phyloP scores from a whole-genome alignment of 1,284 basidiomycete genomes.

The Pseudomicrostroma phylloplanum region DNA sequence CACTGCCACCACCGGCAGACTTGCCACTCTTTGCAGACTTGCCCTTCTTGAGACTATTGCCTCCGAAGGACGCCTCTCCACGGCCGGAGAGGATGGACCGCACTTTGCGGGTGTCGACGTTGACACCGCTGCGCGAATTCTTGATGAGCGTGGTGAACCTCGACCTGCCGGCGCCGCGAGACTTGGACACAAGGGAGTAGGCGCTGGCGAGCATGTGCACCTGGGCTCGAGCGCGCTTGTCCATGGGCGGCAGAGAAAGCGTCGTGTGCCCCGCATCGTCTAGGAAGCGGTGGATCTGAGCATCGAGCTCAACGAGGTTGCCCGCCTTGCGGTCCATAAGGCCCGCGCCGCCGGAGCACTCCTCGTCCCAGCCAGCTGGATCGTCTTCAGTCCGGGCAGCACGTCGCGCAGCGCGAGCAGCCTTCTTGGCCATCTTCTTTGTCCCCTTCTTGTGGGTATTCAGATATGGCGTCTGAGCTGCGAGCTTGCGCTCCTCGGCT shows the following conservation, averaged over 20 bases:
- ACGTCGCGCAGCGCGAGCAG: conserved; percentile 17
- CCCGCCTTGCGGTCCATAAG: conserved; percentile 11
- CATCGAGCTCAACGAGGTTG: conserved; percentile 36
- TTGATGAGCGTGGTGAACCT: conserved; percentile 47
- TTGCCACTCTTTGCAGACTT: conserved; percentile 8
- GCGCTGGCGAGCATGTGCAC: conserved; percentile 46
- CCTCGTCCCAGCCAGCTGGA: conserved; percentile 10
- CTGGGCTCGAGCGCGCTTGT: conserved; percentile 44
- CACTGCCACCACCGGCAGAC: conserved; percentile 9
- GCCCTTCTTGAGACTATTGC: conserved; percentile 11
- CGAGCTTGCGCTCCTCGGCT: conserved; percentile 55
- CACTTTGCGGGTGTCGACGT: conserved; percentile 30
- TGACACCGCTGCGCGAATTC: conserved; percentile 25
- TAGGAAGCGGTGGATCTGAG: conserved; percentile 39
- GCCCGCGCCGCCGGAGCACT: background rate
- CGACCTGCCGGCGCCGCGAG: conserved; percentile 31
- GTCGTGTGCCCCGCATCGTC: conserved; percentile 28
- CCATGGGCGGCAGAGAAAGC: conserved; percentile 45
- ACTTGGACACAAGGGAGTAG: conserved; percentile 37
- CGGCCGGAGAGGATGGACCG: conserved; percentile 25
- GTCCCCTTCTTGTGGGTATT: conserved; percentile 33
- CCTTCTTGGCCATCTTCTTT: conserved; percentile 31
- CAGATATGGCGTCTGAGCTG: conserved; percentile 55
- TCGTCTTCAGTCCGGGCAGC: conserved; percentile 16
- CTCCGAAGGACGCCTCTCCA: conserved; percentile 29